Evolutionary conservation across 2,329 filamentous ascomycete species (phyloP).

Genomic region (Venturia nashicola): DNA sequence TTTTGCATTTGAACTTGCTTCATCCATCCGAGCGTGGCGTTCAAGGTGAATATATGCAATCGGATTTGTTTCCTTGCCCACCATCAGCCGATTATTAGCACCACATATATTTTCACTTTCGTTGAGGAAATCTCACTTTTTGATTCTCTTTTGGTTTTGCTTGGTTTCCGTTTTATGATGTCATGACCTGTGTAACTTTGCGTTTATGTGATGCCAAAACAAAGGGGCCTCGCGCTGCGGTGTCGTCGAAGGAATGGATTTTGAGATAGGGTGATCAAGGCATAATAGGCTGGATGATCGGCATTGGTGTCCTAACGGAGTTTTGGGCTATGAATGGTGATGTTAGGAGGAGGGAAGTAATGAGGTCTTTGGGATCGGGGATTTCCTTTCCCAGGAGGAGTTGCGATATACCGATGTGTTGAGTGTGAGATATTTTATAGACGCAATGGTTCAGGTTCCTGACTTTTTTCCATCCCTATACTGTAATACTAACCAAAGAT

Average conservation of each 20-base stretch:
- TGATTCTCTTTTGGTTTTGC: neutral
- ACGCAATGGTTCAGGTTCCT: neutral
- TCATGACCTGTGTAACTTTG: neutral
- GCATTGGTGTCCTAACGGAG: neutral
- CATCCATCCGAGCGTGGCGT: slow-evolving; percentile 1
- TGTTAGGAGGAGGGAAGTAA: neutral
- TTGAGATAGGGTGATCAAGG: neutral
- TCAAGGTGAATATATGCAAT: neutral
- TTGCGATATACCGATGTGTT: neutral
- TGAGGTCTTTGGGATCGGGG: neutral
- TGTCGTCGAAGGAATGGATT: neutral
- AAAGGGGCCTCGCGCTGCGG: neutral
- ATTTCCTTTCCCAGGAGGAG: neutral
- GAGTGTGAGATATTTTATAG: neutral
- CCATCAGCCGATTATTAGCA: neutral
- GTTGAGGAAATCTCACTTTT: neutral
- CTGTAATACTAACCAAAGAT: too few species aligned
- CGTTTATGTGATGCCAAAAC: neutral
- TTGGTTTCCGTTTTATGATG: neutral
- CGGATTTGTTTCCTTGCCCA: neutral
- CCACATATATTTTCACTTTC: neutral
- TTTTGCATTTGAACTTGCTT: neutral
- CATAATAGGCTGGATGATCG: neutral
- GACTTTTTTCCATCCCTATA: neutral
- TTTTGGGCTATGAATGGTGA: neutral